A percentile compares a stretch with the other conserved stretches of the same genome.
Evolutionary conservation across 2,329 filamentous ascomycete genomes (phyloP).

Genomic region (Camillea tinctor): DNA sequence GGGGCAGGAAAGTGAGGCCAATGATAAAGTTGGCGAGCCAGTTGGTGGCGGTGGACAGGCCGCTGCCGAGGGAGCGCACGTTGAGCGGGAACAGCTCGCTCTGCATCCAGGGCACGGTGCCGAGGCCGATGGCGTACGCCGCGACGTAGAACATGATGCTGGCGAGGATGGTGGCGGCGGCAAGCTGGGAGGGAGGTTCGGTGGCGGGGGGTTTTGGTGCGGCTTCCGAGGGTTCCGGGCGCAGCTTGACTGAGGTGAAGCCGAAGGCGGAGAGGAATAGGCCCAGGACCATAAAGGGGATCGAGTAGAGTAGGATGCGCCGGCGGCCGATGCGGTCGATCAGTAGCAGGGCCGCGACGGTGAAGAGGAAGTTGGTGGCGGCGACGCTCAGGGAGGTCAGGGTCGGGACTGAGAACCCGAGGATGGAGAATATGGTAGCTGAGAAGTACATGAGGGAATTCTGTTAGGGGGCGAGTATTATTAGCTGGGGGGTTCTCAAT

Average conservation of each 20-base stretch:
- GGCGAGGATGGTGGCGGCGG: slow-evolving; percentile 61
- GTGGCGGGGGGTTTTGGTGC: background rate
- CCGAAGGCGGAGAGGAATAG: slow-evolving; percentile 69
- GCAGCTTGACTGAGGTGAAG: slow-evolving; percentile 64
- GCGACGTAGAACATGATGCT: slow-evolving; percentile 83
- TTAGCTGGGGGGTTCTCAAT: background rate
- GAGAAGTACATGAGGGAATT: slow-evolving; percentile 94
- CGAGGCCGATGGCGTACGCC: slow-evolving; percentile 81
- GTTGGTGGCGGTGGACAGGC: slow-evolving; percentile 74
- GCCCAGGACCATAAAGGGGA: slow-evolving; percentile 79
- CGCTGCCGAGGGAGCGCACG: slow-evolving; percentile 71
- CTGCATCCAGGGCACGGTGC: slow-evolving; percentile 96
- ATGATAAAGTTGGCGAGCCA: slow-evolving; percentile 87
- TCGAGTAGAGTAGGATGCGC: slow-evolving; percentile 75
- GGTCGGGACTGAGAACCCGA: slow-evolving; percentile 77
- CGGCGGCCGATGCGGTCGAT: slow-evolving; percentile 80
- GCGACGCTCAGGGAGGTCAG: slow-evolving; percentile 79
- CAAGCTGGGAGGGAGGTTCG: slow-evolving; percentile 27
- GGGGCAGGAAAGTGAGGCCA: slow-evolving; percentile 81
- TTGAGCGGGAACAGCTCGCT: slow-evolving; percentile 82
- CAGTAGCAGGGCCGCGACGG: slow-evolving; percentile 68
- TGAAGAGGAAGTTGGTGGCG: slow-evolving; percentile 79
- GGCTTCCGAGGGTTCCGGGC: slow-evolving; percentile 20
- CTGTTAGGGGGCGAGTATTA: slow-evolving; percentile 33
- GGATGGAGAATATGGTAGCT: slow-evolving; percentile 73